These are phyloP conservation scores for Binderoboletus segoi DNA, from an alignment of 1,284 basidiomycete species.

Conservation along the genomic window DNA sequence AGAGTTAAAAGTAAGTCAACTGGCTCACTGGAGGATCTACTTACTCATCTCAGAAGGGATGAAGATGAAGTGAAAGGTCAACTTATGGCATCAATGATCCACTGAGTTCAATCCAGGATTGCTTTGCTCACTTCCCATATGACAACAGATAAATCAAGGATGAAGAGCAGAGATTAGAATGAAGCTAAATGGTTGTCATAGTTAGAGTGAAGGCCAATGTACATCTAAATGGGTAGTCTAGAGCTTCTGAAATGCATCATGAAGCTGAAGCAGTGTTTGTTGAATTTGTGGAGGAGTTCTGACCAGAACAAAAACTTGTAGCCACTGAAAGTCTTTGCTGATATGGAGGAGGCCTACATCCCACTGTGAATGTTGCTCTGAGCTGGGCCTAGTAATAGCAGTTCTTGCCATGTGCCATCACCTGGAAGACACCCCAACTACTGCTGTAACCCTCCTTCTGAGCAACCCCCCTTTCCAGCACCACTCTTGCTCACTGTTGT, in stretches of 20 bases:
- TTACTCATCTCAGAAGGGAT: not conserved
- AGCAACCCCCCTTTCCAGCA: constrained; percentile 10
- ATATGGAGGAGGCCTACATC: constrained; percentile 64
- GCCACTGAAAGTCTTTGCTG: constrained; percentile 67
- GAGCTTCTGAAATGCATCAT: constrained; percentile 53
- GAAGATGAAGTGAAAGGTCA: not conserved
- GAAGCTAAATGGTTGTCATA: too few relatives aligned
- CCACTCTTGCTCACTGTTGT: constrained; percentile 10
- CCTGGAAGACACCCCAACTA: not conserved
- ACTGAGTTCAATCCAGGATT: constrained; percentile 58
- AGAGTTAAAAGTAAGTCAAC: constrained; percentile 89
- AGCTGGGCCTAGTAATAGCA: constrained; percentile 76
- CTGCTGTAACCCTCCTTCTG: not conserved
- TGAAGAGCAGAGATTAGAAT: constrained; percentile 62
- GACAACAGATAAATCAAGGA: constrained; percentile 75
- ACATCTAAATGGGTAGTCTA: constrained; percentile 62
- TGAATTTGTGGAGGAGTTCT: constrained; percentile 86
- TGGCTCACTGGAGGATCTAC: constrained; percentile 89
- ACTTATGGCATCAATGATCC: constrained; percentile 78
- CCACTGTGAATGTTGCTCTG: constrained; percentile 63
- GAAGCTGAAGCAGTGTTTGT: constrained; percentile 76
- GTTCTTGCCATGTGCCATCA: constrained; percentile 49
- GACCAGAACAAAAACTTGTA: constrained; percentile 63
- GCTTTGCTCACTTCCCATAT: constrained; percentile 78
- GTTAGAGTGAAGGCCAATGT: constrained; percentile 34